Conservation (phyloP, 805 yeast species). For the Ogataea pini region DNA sequence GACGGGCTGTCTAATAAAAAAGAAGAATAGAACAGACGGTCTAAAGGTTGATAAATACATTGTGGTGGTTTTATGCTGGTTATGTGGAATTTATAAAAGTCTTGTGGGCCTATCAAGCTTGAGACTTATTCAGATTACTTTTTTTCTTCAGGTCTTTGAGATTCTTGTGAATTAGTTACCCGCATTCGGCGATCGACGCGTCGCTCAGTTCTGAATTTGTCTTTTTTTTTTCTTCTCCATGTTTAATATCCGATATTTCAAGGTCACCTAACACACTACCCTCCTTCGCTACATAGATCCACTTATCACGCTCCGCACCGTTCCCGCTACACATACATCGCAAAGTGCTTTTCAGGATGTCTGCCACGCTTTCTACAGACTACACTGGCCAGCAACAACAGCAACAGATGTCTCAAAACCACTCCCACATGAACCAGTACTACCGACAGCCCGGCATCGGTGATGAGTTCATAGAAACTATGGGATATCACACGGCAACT, state of each 20-base stretch:
- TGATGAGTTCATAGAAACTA: constrained; percentile 22
- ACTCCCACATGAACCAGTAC: constrained; percentile 15
- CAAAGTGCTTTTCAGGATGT: constrained; percentile 8
- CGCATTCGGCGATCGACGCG: constrained; percentile 8
- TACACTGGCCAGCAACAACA: constrained; percentile 17
- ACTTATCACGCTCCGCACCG: background rate
- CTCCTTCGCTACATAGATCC: background rate
- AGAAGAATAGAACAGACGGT: constrained; percentile 39
- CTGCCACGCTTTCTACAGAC: constrained; percentile 21
- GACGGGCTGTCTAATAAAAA: constrained; percentile 39
- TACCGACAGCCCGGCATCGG: constrained; percentile 18
- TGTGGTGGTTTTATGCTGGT: background rate
- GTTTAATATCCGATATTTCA: constrained; percentile 12
- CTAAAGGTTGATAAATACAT: constrained; percentile 35
- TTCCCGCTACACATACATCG: background rate
- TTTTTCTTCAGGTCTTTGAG: background rate
- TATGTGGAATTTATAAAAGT: background rate
- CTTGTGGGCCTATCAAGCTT: background rate
- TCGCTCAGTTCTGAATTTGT: background rate
- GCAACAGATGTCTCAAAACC: constrained; percentile 11
- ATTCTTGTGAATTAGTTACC: constrained; percentile 4
- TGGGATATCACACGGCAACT: constrained; percentile 22
- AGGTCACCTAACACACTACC: background rate
- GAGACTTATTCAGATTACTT: background rate
- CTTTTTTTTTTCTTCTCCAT: background rate